Base-by-base conservation (phyloP, 192 early-diverging fungal species). In the Entomortierella beljakovae region DNA sequence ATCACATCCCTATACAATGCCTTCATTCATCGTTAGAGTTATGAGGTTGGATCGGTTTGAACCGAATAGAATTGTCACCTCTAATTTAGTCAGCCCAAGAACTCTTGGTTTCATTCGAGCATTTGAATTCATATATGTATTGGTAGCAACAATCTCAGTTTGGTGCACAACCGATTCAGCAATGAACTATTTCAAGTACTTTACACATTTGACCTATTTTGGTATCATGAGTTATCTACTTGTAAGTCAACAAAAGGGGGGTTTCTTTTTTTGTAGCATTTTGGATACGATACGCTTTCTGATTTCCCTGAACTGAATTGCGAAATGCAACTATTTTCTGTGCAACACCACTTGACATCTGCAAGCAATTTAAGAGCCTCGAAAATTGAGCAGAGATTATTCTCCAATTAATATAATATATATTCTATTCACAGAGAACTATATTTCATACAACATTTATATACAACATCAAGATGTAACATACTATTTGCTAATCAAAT, bases 41-140 rank as follows among this genome's bases (percentile, higher is more conserved):
- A 20, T 77, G 11, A 77, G 64, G 29, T 48, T 77, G 18, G 60
- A 77, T 49, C 59, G 54, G 25, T 79, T 79, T 38, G 74, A 82
- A 22, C 65, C 81, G 25, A 73, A 82, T 16, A 40, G 73, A n/a
- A 79, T 82, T 2, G 81, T 82, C 23, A 82, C 81, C 37, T 82
- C 81, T 1, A 71, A 82, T 64, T 20, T 71, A 15, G 81, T 82
- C 28, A 29, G 61, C 2, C 74, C 74, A 31, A 66, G 60, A 23
- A 53, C 42, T 2, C 62, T 82, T 13, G 55, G 57, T 9, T 35
- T 35, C 58, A 31, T 79, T 9, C 81, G 81, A 15, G 40, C 22
- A 25, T 5, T 71, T 9, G 68, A 61, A 31, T 56, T 50, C 22
- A 40, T 82, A 10, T 82, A 82, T 54, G 69, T 64, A 31, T 18